These are phyloP conservation scores for Gaultheria prostrata DNA, from an alignment of 148 eudicot species.

Conservation along the genomic window DNA sequence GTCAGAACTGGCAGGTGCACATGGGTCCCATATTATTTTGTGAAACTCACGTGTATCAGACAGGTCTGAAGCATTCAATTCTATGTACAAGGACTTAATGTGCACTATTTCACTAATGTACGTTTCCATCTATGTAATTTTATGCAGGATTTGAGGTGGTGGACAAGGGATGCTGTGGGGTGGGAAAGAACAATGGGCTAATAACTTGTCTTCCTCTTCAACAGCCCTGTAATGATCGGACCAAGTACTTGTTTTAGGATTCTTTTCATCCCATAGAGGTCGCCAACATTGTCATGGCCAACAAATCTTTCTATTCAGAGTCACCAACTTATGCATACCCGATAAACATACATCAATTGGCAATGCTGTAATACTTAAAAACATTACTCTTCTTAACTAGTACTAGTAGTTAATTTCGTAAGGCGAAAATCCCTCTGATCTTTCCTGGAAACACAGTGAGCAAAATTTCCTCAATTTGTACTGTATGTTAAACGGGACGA, in stretches of 20 bases:
- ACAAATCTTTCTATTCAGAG: conserved; percentile 41
- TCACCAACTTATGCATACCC: conserved; percentile 49
- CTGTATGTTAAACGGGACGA: neutral
- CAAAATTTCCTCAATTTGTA: no score
- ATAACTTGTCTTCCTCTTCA: conserved; percentile 82
- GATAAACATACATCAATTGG: conserved; percentile 56
- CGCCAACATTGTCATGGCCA: conserved; percentile 58
- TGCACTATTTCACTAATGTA: neutral
- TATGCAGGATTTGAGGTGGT: conserved; percentile 60
- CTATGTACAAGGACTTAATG: neutral
- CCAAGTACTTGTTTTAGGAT: conserved; percentile 78
- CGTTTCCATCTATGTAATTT: no score
- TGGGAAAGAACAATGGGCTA: conserved; percentile 84
- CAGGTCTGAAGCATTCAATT: neutral
- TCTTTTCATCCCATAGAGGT: conserved; percentile 79
- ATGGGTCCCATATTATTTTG: no score
- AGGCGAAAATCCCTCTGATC: neutral
- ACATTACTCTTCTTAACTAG: neutral
- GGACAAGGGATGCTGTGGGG: conserved; percentile 82
- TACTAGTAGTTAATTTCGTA: neutral
- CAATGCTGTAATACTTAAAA: conserved; percentile 34
- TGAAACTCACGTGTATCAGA: neutral
- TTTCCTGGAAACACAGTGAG: no score
- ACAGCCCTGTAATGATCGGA: conserved; percentile 53
- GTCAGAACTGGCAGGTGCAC: no score